These are phyloP conservation scores for Cnidoscolus chayamansa DNA, from an alignment of 441 rosid genomes.

Conservation along the genomic window DNA sequence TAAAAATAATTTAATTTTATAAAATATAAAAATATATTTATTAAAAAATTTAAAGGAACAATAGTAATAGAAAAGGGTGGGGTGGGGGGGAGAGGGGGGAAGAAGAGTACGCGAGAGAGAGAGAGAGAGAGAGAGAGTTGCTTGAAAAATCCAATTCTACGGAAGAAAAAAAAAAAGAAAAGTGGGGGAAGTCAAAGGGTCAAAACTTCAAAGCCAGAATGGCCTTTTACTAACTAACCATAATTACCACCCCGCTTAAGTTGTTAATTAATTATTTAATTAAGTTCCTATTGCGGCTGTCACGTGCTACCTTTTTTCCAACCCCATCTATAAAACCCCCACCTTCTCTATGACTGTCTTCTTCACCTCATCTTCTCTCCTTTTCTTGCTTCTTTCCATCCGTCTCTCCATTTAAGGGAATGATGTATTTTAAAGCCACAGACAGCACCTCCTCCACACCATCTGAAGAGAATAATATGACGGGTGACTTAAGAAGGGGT, in stretches of 20 bases:
- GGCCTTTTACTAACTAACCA: conserved; percentile 15
- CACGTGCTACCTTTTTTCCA: conserved; percentile 39
- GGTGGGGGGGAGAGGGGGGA: no score
- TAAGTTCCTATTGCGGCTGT: conserved; percentile 46
- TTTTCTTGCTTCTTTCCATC: conserved; percentile 29
- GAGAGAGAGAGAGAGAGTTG: no score
- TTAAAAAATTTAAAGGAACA: no score
- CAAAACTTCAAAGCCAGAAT: conserved; percentile 44
- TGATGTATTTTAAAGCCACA: conserved; percentile 49
- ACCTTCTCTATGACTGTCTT: conserved; percentile 23
- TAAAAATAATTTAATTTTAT: no score
- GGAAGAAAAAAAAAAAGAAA: no score
- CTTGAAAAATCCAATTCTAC: no score
- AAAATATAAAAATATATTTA: no score
- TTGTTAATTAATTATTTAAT: conserved; percentile 17
- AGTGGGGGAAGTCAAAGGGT: conserved; percentile 57
- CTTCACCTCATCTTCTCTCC: conserved; percentile 31
- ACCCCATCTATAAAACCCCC: conserved; percentile 52
- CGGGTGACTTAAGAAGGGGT: conserved; percentile 52
- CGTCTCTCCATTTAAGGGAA: conserved; percentile 32
- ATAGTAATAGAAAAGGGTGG: no score
- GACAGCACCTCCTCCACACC: conserved; percentile 29
- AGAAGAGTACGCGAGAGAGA: no score
- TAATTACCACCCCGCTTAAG: conserved; percentile 16
- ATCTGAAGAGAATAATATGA: conserved; percentile 42